These are phyloP conservation scores for Caloboletus inedulis DNA, from an alignment of 1,284 basidiomycete genomes.

Conservation along the genomic window DNA sequence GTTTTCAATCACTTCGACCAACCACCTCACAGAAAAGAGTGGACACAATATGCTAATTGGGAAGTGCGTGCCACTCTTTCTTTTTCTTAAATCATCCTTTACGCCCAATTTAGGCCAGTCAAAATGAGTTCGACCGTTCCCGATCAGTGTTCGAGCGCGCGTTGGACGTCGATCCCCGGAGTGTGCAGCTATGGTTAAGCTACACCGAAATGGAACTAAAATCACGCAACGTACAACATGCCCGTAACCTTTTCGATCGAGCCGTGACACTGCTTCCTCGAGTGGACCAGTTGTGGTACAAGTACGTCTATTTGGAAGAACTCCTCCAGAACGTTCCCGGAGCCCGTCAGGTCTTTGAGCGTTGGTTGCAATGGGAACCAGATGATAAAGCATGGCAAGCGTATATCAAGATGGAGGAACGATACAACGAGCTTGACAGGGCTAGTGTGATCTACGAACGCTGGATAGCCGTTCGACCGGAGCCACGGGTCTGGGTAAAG, in stretches of 20 bases:
- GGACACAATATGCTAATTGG: slow-evolving; percentile 82
- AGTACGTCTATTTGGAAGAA: slow-evolving; percentile 98
- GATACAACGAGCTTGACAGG: slow-evolving; percentile 89
- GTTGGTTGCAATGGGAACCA: slow-evolving; percentile 99
- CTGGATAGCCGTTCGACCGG: slow-evolving; percentile 90
- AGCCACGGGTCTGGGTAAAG: slow-evolving; percentile 94
- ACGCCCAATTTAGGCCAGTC: slow-evolving; percentile 65
- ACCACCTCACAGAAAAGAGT: slow-evolving; percentile 59
- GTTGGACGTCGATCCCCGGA: slow-evolving; percentile 90
- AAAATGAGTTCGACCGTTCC: slow-evolving; percentile 92
- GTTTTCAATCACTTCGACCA: slow-evolving; percentile 1
- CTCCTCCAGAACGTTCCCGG: slow-evolving; percentile 94
- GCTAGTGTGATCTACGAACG: slow-evolving; percentile 94
- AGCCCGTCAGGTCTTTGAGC: slow-evolving; percentile 95
- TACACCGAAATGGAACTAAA: slow-evolving; percentile 99
- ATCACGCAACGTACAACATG: slow-evolving; percentile 93
- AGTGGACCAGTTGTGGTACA: slow-evolving; percentile 96
- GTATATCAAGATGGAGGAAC: slow-evolving; percentile 95
- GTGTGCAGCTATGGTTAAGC: slow-evolving; percentile 88
- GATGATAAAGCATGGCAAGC: slow-evolving; percentile 99
- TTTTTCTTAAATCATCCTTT: neutral
- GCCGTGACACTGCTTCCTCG: slow-evolving; percentile 94
- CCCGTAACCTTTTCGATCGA: slow-evolving; percentile 95
- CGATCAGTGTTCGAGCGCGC: slow-evolving; percentile 96
- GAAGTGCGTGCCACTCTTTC: slow-evolving; percentile 45